Percentiles rank a stretch among this genome's conserved stretches.
Evolutionary conservation across 352 stramenopile genomes (phyloP).

Genomic region (Globisporangium takayamanum): DNA sequence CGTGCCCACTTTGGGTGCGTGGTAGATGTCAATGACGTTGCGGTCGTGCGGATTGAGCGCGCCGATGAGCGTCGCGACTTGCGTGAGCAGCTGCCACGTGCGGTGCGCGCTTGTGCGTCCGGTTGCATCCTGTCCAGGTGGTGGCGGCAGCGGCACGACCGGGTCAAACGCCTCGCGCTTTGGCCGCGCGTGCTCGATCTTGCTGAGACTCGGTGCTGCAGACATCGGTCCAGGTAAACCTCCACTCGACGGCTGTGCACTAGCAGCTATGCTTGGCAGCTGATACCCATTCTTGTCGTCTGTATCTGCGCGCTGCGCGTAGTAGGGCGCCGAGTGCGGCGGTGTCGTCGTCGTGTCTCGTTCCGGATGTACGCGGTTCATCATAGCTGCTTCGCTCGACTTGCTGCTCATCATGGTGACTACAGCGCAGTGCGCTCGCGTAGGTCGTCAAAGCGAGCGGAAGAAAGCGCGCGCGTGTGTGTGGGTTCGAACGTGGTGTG

Average conservation of each 20-base stretch:
- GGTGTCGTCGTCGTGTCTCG: conserved; percentile 2
- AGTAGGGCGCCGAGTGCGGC: conserved; percentile 5
- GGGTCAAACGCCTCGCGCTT: conserved; percentile 5
- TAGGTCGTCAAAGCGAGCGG: neutral
- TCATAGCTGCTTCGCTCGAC: conserved; percentile 1
- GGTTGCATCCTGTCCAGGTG: neutral
- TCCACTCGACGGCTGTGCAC: neutral
- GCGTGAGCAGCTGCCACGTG: conserved; percentile 21
- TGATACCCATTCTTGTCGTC: neutral
- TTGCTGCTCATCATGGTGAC: conserved; percentile 3
- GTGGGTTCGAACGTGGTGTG: neutral
- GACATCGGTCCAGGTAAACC: neutral
- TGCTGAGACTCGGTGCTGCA: conserved; percentile 2
- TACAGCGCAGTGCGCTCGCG: neutral
- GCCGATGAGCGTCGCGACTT: conserved; percentile 19
- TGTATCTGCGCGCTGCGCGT: neutral
- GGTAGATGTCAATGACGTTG: conserved; percentile 74
- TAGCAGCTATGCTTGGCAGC: neutral
- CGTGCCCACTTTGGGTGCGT: conserved; percentile 46
- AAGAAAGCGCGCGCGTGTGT: no score
- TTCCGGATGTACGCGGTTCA: conserved; percentile 13
- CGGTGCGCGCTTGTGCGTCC: conserved; percentile 3
- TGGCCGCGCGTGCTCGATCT: conserved; percentile 8
- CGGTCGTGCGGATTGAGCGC: conserved; percentile 25
- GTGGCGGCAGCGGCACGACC: neutral